Conservation (phyloP, 345 rosid species). For the Psidium friedrichsthalianum region DNA sequence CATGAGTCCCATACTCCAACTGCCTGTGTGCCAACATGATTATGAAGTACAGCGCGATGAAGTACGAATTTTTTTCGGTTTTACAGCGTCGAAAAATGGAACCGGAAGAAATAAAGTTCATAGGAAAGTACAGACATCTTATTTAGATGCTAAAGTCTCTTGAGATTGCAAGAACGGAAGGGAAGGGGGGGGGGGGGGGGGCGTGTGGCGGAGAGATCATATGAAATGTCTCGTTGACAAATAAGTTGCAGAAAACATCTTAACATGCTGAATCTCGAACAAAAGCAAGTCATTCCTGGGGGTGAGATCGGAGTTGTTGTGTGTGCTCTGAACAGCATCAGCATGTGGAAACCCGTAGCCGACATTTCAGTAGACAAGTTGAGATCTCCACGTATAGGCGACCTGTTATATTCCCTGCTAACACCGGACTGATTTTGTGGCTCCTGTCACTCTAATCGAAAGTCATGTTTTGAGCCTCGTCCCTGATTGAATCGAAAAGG, state of each 20-base stretch:
- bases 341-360: neutral
- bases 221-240: neutral
- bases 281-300: neutral
- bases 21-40: neutral
- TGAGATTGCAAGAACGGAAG: neutral
- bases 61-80: neutral
- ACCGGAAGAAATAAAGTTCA: neutral
- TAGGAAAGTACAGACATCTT: neutral
- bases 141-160: neutral
- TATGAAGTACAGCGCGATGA: neutral
- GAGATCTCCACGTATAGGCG: neutral
- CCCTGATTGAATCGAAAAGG: slow-evolving; percentile 44
- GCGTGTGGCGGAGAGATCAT: too few relatives aligned
- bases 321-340: neutral
- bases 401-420: neutral
- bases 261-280: neutral
- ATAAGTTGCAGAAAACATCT: neutral
- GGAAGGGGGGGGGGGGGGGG: too few relatives aligned
- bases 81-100: neutral
- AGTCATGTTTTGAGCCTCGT: slow-evolving; percentile 46
- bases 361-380: neutral
- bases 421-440: neutral
- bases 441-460: slow-evolving; percentile 9
- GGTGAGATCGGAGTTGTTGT: neutral
- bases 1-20: too few relatives aligned